These are phyloP conservation scores for Galeopsis tetrahit DNA, from an alignment of 257 asterid species.

Conservation along the genomic window DNA sequence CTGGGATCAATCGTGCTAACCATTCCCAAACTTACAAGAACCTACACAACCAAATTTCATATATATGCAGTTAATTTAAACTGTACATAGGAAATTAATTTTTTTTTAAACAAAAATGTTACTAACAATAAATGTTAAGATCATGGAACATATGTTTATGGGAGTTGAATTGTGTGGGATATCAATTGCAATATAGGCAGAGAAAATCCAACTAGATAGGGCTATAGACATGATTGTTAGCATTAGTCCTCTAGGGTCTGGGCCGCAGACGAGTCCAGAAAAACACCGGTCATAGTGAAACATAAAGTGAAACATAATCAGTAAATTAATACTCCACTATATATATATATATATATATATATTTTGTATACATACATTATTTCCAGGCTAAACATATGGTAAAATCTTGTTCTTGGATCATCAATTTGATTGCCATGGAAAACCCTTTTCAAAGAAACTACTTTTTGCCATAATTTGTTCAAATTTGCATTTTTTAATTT, in stretches of 20 bases:
- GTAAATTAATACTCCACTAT: neutral
- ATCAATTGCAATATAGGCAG: slow-evolving; percentile 23
- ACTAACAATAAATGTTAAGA: slow-evolving; percentile 23
- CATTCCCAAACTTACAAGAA: slow-evolving; percentile 27
- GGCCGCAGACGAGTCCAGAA: neutral
- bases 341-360: neutral
- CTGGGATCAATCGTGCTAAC: slow-evolving; percentile 29
- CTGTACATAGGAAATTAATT: neutral
- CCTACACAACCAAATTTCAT: neutral
- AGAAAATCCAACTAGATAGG: slow-evolving; percentile 28
- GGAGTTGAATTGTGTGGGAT: neutral
- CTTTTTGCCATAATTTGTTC: slow-evolving; percentile 1
- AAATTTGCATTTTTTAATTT: slow-evolving; percentile 11
- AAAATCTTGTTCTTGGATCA: slow-evolving; percentile 32
- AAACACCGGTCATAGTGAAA: slow-evolving; percentile 22
- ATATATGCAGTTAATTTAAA: neutral
- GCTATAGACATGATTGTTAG: slow-evolving; percentile 23
- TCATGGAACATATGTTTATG: slow-evolving; percentile 9
- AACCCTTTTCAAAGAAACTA: neutral
- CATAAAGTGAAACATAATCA: neutral
- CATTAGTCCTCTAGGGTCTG: slow-evolving; percentile 21
- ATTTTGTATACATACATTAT: slow-evolving; percentile 28
- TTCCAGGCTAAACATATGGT: slow-evolving; percentile 51
- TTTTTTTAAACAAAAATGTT: neutral
- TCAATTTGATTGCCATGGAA: slow-evolving; percentile 17